Conservation (phyloP, 345 rosid genomes). For the Populus nigra region DNA sequence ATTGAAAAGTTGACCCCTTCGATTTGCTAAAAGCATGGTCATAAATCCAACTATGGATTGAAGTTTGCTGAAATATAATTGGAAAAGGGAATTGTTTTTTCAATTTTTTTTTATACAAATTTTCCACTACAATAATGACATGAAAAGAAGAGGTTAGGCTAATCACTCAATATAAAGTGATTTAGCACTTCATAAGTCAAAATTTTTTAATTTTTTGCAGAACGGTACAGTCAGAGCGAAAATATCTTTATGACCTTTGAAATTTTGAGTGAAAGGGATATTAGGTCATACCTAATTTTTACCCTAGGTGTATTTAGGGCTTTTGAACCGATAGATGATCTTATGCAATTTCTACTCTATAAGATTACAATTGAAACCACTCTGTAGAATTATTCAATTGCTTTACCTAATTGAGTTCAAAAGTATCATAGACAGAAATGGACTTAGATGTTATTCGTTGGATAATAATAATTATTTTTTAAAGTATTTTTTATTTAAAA, state of each 20-base stretch:
- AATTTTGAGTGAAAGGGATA: neutral
- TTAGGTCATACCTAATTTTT: slow-evolving; percentile 5
- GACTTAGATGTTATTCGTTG: too few relatives aligned
- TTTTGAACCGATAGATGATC: neutral
- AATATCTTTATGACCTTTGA: neutral
- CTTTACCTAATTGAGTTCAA: neutral
- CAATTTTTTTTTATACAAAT: neutral
- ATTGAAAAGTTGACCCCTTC: too few relatives aligned
- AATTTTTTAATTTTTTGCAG: neutral
- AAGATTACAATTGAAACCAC: neutral
- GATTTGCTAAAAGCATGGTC: too few relatives aligned
- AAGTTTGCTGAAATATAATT: too few relatives aligned
- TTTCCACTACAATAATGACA: neutral
- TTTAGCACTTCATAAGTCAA: neutral
- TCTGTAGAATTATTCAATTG: neutral
- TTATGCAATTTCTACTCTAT: neutral
- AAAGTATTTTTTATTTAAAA: too few relatives aligned
- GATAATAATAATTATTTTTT: too few relatives aligned
- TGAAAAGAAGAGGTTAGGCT: neutral
- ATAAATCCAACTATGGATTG: too few relatives aligned
- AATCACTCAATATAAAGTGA: neutral
- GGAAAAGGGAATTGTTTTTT: too few relatives aligned
- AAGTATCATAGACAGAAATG: neutral
- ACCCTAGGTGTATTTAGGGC: neutral
- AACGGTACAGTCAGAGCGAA: neutral